These are phyloP conservation scores for Solanum neorickii DNA, from an alignment of 257 asterid species.

Conservation along the genomic window DNA sequence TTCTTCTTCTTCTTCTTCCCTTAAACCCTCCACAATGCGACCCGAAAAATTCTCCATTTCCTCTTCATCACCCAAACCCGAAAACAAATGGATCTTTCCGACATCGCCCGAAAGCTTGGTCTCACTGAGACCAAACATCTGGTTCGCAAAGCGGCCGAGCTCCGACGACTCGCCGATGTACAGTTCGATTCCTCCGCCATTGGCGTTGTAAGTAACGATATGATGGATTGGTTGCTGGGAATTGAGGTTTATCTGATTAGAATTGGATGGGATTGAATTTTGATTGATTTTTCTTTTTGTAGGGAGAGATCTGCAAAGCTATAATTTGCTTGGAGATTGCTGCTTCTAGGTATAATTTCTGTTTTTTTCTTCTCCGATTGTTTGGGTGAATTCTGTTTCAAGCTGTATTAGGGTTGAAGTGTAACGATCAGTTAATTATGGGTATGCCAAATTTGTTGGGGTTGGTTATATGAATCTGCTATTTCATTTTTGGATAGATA, in stretches of 20 bases:
- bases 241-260: neutral
- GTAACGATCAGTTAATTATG: neutral
- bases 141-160: conserved; percentile 79
- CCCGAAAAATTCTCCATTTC: neutral
- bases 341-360: conserved; percentile 40
- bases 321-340: conserved; percentile 85
- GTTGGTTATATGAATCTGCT: neutral
- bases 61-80: neutral
- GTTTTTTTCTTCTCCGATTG: neutral
- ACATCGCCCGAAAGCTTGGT: conserved; percentile 54
- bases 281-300: neutral
- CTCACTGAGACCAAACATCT: conserved; percentile 51
- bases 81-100: conserved; percentile 51
- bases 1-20: neutral
- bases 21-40: neutral
- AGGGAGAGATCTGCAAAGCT: conserved; percentile 99
- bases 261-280: neutral
- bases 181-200: conserved; percentile 80
- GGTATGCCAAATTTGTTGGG: neutral
- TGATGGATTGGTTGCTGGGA: neutral
- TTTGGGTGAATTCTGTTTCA: neutral
- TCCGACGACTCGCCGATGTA: conserved; percentile 86
- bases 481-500: neutral
- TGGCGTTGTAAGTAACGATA: conserved; percentile 51
- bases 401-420: neutral